Evolutionary conservation across 2,329 filamentous ascomycete genomes (phyloP), one percentile per base, ranked within the genome.

Genomic region (Ceratocystis smalleyi): DNA sequence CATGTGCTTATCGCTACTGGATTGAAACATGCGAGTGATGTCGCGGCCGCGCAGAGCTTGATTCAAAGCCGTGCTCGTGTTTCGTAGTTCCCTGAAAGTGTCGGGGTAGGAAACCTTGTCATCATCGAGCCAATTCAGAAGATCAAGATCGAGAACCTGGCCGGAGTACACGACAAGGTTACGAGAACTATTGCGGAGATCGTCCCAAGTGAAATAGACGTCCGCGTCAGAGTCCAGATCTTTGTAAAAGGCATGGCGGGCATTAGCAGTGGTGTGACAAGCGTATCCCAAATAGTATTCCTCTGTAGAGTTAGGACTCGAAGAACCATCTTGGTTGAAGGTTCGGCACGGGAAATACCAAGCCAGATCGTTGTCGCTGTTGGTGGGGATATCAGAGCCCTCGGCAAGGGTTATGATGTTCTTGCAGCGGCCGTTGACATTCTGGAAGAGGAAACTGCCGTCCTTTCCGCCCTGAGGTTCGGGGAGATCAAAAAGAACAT

Each of bases 401-500:
- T 80, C 72, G 0, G 87, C 83, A 6, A 80, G 75, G 0, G 83
- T 95, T 72, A 99, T 96, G 65, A 97, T 75, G 8, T 82, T 88
- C 76, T 97, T 99, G 81, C 94, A 99, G 68, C 88, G 88, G 59
- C 94, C 95, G 70, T 99, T 99, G 74, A 99, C 94, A 69, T 97
- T 95, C 73, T 99, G 94, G 76, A 99, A 99, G 71, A 99, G 77
- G 73, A 99, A 99, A 72, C 91, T 97, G 65, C 89, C 92, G 72
- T 99, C 95, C 74, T 88, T 82, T n/a, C 91, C 94, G 64, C 85
- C 86, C 70, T 92, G 84, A 71, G 89, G 89, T 69, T 87, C 82
- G 0, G 86, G 81, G n/a, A 95, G 77, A 72, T 96, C 91, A 71
- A 84, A 97, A 15, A 99, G 78, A 27, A 99, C 85, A 70, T 97